A percentile compares a stretch with the other conserved stretches of the same genome.
Conservation (phyloP, 768 basidiomycete genomes). For the Collybia mongolica region DNA sequence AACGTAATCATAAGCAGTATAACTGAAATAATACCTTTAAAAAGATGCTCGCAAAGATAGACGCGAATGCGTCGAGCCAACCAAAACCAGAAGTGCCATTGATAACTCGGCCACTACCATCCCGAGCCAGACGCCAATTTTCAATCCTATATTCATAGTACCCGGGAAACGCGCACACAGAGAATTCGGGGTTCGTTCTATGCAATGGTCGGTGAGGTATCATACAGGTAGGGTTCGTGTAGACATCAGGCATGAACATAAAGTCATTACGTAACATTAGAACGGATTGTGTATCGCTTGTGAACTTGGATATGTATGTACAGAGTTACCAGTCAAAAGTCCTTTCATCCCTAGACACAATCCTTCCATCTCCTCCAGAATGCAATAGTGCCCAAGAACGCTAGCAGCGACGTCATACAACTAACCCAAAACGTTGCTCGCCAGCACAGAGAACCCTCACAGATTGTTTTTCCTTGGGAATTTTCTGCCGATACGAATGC, state of each 20-base stretch:
- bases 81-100: slow-evolving; percentile 27
- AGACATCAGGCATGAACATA: too few species aligned
- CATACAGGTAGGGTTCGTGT: too few species aligned
- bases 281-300: too few species aligned
- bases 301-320: neutral
- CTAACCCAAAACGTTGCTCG: slow-evolving; percentile 59
- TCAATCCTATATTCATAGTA: slow-evolving; percentile 63
- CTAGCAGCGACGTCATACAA: slow-evolving; percentile 37
- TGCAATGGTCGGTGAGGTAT: slow-evolving; percentile 23
- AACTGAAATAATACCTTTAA: slow-evolving; percentile 18
- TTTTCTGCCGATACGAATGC: slow-evolving; percentile 63
- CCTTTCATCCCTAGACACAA: slow-evolving; percentile 34
- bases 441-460: slow-evolving; percentile 66
- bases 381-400: slow-evolving; percentile 41
- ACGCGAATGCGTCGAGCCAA: slow-evolving; percentile 34
- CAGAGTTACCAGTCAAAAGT: neutral
- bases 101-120: slow-evolving; percentile 35
- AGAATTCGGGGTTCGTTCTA: slow-evolving; percentile 48
- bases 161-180: slow-evolving; percentile 40
- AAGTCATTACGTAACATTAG: too few species aligned
- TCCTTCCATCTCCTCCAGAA: slow-evolving; percentile 69
- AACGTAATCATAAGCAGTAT: neutral
- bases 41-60: slow-evolving; percentile 24
- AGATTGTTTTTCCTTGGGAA: slow-evolving; percentile 41
- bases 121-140: slow-evolving; percentile 44